phyloP scores from a whole-genome alignment of 2,329 filamentous ascomycete species.

The Penicillium brevicompactum region DNA sequence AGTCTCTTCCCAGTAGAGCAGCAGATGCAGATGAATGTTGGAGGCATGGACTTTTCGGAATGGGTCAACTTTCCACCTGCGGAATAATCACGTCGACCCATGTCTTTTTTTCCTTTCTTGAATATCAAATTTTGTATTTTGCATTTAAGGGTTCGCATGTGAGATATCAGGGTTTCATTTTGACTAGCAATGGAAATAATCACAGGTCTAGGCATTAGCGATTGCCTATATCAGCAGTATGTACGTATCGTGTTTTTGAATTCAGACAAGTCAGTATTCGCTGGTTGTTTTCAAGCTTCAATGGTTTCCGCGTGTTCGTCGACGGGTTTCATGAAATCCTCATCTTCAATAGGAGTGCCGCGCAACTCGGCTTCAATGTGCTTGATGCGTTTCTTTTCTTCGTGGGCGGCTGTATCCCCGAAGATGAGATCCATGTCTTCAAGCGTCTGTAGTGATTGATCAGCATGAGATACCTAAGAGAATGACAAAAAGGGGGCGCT shows the following conservation, averaged over 20 bases:
- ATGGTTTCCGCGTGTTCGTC: conserved; percentile 25
- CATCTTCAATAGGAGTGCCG: conserved; percentile 25
- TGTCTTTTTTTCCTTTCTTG: not conserved
- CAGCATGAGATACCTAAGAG: not conserved
- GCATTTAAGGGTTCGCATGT: conserved; percentile 5
- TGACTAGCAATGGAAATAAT: not conserved
- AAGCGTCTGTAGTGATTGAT: conserved; percentile 41
- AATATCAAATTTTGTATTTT: not conserved
- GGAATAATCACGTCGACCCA: conserved; percentile 14
- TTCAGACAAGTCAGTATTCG: not conserved
- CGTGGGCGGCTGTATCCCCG: conserved; percentile 40
- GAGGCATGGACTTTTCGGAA: conserved; percentile 42
- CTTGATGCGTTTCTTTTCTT: conserved; percentile 42
- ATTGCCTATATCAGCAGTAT: not conserved
- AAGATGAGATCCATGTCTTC: conserved; percentile 59
- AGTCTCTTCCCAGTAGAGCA: conserved; percentile 39
- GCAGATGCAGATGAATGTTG: conserved; percentile 28
- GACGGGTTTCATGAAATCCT: conserved; percentile 23
- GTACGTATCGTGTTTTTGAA: not conserved
- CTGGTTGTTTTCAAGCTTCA: not conserved
- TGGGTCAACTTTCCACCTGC: conserved; percentile 41
- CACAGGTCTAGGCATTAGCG: not conserved
- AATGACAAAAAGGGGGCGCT: not conserved
- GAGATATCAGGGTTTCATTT: not conserved
- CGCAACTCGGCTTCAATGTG: conserved; percentile 42